Percentiles rank a stretch among this genome's conserved stretches.
Conservation (phyloP, 2,329 filamentous ascomycete genomes). For the Colletotrichum nymphaeae region DNA sequence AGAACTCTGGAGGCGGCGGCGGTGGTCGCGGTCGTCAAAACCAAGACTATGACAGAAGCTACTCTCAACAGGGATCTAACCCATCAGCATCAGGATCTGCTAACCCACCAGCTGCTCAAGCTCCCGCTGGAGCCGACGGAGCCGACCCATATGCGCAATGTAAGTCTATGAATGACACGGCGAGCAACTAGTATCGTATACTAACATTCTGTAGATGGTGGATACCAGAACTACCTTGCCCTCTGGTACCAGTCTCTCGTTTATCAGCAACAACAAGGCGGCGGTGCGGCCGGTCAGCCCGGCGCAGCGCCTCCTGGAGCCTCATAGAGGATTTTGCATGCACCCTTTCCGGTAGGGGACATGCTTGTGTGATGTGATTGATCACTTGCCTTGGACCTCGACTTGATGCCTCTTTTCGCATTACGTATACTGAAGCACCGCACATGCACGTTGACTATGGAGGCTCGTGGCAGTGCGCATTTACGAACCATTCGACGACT, state of each 20-base stretch:
- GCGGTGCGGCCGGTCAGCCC: constrained; percentile 47
- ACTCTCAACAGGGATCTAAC: constrained; percentile 59
- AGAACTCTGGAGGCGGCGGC: constrained; percentile 61
- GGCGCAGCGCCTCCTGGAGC: constrained; percentile 33
- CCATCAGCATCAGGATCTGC: constrained; percentile 42
- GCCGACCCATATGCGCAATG: constrained; percentile 81
- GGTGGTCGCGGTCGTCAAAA: constrained; percentile 55
- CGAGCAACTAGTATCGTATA: constrained; percentile 14
- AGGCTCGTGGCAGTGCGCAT: constrained; percentile 10
- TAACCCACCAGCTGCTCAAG: constrained; percentile 56
- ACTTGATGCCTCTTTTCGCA: constrained; percentile 37
- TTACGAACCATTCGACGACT: constrained; percentile 27
- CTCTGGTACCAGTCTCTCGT: constrained; percentile 81
- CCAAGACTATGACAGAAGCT: constrained; percentile 67
- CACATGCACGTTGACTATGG: constrained; percentile 32
- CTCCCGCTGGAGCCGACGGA: constrained; percentile 59
- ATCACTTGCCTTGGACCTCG: constrained; percentile 37
- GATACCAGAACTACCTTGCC: constrained; percentile 83
- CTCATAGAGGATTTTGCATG: constrained; percentile 24
- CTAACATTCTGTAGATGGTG: constrained; percentile 70
- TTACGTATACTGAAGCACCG: constrained; percentile 34
- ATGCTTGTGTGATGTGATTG: constrained; percentile 37
- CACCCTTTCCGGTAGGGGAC: constrained; percentile 25
- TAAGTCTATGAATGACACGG: constrained; percentile 52
- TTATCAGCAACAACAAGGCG: constrained; percentile 52